phyloP scores from a whole-genome alignment of 331 rosid genomes.

The Malus hybrid region DNA sequence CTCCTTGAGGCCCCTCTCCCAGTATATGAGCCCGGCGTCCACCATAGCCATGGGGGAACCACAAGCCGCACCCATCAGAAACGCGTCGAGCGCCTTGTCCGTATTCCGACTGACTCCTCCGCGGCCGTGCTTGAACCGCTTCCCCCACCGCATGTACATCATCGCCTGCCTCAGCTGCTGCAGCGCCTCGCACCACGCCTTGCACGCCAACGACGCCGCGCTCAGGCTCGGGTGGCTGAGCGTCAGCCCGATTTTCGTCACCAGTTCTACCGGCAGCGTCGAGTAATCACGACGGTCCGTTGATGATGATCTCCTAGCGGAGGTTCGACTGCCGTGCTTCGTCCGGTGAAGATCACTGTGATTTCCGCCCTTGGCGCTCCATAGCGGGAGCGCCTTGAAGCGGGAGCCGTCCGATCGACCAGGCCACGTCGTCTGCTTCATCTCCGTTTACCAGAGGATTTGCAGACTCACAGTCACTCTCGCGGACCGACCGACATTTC shows the following conservation, averaged over 20 bases:
- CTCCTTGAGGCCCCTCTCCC: slow-evolving; percentile 54
- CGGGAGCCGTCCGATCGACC: slow-evolving; percentile 28
- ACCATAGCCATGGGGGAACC: slow-evolving; percentile 86
- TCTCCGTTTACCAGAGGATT: slow-evolving; percentile 4
- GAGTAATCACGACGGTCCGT: slow-evolving; percentile 39
- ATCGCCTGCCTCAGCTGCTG: slow-evolving; percentile 65
- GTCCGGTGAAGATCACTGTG: background rate
- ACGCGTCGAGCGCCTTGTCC: slow-evolving; percentile 64
- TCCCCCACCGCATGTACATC: slow-evolving; percentile 62
- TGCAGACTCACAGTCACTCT: background rate
- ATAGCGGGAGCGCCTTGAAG: slow-evolving; percentile 28
- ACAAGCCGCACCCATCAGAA: slow-evolving; percentile 54
- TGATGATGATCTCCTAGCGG: background rate
- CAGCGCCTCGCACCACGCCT: slow-evolving; percentile 71
- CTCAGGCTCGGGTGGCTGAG: slow-evolving; percentile 51
- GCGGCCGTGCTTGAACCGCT: slow-evolving; percentile 72
- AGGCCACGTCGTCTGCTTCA: slow-evolving; percentile 52
- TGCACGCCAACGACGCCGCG: slow-evolving; percentile 62
- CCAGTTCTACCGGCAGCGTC: slow-evolving; percentile 57
- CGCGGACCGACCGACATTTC: background rate
- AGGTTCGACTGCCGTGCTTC: background rate
- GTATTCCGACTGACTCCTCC: background rate
- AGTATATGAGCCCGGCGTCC: slow-evolving; percentile 73
- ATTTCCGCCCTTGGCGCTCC: background rate
- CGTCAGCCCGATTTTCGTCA: slow-evolving; percentile 44